Base-by-base conservation (phyloP, 2,329 filamentous ascomycete genomes). In the Colletotrichum navitas region DNA sequence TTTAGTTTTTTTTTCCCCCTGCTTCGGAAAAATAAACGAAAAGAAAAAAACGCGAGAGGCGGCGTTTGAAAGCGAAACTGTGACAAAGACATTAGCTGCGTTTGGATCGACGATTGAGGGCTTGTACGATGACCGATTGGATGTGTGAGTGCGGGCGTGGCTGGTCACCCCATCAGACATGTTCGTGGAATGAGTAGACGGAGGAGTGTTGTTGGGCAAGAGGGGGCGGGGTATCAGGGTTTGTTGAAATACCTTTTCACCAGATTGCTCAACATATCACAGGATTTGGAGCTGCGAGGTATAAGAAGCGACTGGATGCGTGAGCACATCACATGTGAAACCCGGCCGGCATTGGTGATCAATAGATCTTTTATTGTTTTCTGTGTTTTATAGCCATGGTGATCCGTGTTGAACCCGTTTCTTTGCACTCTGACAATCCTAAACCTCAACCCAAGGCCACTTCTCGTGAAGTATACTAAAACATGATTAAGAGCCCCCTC, bases 351-450 rank as follows among this genome's bases (percentile, higher is more conserved):
- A 16, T 43, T 63, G 68, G 56, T 68, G 64, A 71, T 59, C 51
- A 54, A 63, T 43, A 41, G 43, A 71, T 67, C 68, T 68, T 67
- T 47, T 39, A 3, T 51, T 21, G 16, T 71, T 68, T 71, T 67
- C 43, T 51, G 34, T 11, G 56, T 34, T 45, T 29, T 12, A 10
- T 41, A 62, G 34, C 49, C 26, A 39, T 61, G 4, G 14, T 21
- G 29, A 41, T 26, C 5, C 32, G 51, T 49, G 29, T 21, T 36
- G 34, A 26, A 16, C 36, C 49, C 56, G 1, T 41, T 56, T 24
- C 21, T n/a, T 54, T 7, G 34, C 24, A 65, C 61, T 69, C 29
- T 11, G 34, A 63, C 66, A 55, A 39, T 26, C 16, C 39, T 32
- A n/a, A 39, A 51, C 59, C 61, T n/a, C 34, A 24, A 32, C 14